phyloP scores from a whole-genome alignment of 1,284 basidiomycete genomes.

The Ceratobasidium sp. region DNA sequence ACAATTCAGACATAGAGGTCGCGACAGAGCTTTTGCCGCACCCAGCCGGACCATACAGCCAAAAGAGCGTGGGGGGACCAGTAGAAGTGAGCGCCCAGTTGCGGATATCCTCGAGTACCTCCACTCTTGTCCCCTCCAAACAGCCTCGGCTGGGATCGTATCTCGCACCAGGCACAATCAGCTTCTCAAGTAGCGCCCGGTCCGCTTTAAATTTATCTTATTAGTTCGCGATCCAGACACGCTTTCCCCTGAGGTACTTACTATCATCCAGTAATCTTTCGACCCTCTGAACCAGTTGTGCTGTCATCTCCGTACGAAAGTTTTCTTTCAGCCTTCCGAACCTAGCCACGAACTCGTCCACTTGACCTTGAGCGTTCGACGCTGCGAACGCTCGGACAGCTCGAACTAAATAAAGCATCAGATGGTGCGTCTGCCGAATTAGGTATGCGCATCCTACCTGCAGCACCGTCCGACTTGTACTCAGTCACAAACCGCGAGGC shows the following conservation, averaged over 20 bases:
- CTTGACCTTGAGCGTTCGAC: conserved; percentile 13
- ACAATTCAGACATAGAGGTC: conserved; percentile 11
- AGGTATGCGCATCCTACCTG: conserved; percentile 12
- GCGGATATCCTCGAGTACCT: neutral
- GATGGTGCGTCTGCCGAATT: neutral
- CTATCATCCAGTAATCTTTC: neutral
- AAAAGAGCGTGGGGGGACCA: conserved; percentile 7
- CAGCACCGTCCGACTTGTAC: neutral
- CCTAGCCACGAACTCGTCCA: neutral
- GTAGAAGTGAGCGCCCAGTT: neutral
- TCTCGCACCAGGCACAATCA: neutral
- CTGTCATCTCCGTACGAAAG: conserved; percentile 1
- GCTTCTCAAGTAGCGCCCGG: neutral
- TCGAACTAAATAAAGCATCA: neutral
- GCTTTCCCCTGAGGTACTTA: neutral
- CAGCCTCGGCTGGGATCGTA: neutral
- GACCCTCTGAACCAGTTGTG: conserved; percentile 4
- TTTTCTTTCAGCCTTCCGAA: neutral
- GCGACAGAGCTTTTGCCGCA: conserved; percentile 42
- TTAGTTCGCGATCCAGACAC: too few species aligned
- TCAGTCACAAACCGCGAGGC: conserved; percentile 14
- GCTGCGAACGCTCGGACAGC: neutral
- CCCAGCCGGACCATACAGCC: conserved; percentile 44
- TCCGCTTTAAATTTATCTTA: neutral
- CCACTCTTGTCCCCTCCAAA: conserved; percentile 3